Base-by-base conservation (phyloP, 768 basidiomycete species). In the Hydnum rufescens region DNA sequence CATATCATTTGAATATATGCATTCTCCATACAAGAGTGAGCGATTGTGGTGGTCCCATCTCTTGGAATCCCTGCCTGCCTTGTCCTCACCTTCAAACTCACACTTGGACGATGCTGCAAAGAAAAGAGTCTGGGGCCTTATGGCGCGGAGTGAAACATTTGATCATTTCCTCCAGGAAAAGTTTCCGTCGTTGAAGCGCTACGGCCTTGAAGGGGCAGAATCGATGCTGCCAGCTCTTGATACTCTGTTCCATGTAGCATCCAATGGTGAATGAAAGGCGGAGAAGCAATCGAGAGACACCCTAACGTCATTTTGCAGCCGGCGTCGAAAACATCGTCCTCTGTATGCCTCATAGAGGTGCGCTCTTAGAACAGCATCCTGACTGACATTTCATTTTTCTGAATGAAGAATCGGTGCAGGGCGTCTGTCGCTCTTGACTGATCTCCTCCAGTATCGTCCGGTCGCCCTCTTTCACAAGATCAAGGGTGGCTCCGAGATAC, bases 1-100 rank as follows among this genome's bases (percentile, higher is more conserved):
- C 23, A 86, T 95, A 58, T 88, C 83, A 1, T 86, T 90, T 60
- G 90, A 95, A 72, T 89, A 80, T 54, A 86, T 87, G 83, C 85
- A 90, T 63, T 81, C 83, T 8, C 80, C 82, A 0, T 79, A 75
- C 54, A 87, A 86, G 67, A 82, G 78, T 0, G 87, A 89, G 65
- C 73, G 85, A 0, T 70, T 84, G 3, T 93, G 87, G 87, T 90
- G 90, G 66, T 82, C 86, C 0, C 80, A 82, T 59, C 68, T 85
- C 16, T 70, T 95, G 5, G 90, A 95, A 65, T 78, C 77, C 3
- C 52, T 63, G 52, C 60, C 25, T 5, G 18, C 4, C 30, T 4
- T 28, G 26, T n/a, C n/a, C n/a, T n/a, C n/a, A n/a, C n/a, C n/a
- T n/a, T n/a, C n/a, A n/a, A n/a, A n/a, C n/a, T n/a, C n/a, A n/a